Base-by-base conservation (phyloP, 1,139 yeast genomes). In the Hansenula sp. region DNA sequence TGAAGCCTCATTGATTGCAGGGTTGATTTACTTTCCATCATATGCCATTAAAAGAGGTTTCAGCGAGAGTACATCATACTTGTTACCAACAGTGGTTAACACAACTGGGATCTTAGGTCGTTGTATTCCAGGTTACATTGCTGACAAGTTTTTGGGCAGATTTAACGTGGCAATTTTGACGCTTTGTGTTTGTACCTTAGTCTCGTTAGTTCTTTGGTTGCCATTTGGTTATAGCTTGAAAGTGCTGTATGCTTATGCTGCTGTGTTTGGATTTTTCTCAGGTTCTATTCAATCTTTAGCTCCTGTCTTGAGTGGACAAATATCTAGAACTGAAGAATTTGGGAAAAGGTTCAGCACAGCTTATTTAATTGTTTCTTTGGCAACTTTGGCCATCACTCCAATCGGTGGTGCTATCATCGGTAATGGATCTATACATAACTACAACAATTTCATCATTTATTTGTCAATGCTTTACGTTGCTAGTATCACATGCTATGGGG, bases 261-360 rank as follows among this genome's bases (percentile, higher is more conserved):
- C 59, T 24, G 45, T 62, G 5, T 67, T 65, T 53, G 72, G 72
- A 5, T 66, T 67, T 46, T 41, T 43, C 19, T 49, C 59, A 4
- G 79, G 80, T 1, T 70, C 77, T 5, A 69, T 77, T 4, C 63
- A 74, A 45, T 66, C 78, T 10, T 47, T 76, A 40, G 61, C 77
- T n/a, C 81, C 82, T 5, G 74, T 69, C 3, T 68, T 79, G 45
- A 67, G 77, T 44, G 76, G 81, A 0, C 88, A 83, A 59, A 79
- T 84, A 19, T 79, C 88, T 36, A 73, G 72, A 39, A 78, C 84
- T 2, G 78, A 78, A 35, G 76, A 74, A 46, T 83, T 82, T 54
- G 91, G 91, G 25, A 79, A 76, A 54, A 72, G 85, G 25, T 84
- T 79, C 56, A 86, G 90, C 0, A 81, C 87, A 0, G 72, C 82